Conservation (phyloP, 2,329 filamentous ascomycete species). For the Colletotrichum brevisporum region DNA sequence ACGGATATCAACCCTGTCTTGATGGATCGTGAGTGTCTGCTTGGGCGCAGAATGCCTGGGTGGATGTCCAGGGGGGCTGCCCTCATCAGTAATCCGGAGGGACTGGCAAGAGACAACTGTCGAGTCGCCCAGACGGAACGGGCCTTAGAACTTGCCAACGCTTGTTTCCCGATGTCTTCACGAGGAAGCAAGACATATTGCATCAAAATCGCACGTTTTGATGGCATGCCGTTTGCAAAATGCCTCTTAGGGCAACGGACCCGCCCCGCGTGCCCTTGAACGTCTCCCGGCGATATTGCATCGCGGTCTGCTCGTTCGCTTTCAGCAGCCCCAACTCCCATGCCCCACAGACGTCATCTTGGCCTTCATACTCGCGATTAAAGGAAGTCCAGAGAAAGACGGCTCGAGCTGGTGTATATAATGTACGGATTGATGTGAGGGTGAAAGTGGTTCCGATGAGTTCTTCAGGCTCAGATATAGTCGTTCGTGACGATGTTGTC, state of each 20-base stretch:
- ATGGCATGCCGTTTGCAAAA: slow-evolving; percentile 14
- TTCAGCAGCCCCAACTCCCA: slow-evolving; percentile 6
- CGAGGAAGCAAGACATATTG: slow-evolving; percentile 18
- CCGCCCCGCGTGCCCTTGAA: slow-evolving; percentile 5
- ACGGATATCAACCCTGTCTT: no score
- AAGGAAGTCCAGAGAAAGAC: not conserved
- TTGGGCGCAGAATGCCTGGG: no score
- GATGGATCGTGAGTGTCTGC: no score
- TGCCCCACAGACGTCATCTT: slow-evolving; percentile 19
- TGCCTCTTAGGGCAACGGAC: not conserved
- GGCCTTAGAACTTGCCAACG: slow-evolving; percentile 8
- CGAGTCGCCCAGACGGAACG: slow-evolving; percentile 16
- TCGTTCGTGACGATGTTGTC: slow-evolving; percentile 4
- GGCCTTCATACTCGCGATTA: slow-evolving; percentile 9
- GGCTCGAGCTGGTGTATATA: not conserved
- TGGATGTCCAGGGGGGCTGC: no score
- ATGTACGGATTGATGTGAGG: not conserved
- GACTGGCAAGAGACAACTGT: not conserved
- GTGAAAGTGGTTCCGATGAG: not conserved
- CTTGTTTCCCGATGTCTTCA: not conserved
- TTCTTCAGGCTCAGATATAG: not conserved
- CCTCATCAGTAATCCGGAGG: no score
- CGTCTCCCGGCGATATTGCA: slow-evolving; percentile 3
- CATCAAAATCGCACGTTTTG: slow-evolving; percentile 16
- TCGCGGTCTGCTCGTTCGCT: slow-evolving; percentile 19